Evolutionary conservation across 192 early-diverging fungal species (phyloP), one percentile per base, ranked within the genome.

Genomic region (Backusella parvicylindrica): DNA sequence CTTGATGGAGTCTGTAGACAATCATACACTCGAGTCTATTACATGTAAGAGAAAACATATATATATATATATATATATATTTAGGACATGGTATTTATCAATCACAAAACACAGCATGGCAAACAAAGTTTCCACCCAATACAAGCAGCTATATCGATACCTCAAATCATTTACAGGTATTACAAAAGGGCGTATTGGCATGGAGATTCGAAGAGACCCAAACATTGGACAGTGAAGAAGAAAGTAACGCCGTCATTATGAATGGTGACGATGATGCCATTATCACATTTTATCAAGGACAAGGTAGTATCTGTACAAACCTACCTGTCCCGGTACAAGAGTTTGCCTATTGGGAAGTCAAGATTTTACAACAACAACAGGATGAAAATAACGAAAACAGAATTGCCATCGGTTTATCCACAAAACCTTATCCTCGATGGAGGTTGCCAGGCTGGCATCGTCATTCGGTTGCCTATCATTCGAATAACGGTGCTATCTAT

Each of bases 311-410:
- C 35, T 88, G 88, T 65, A 90, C 92, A 11, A 93, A 93, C 77
- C 76, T 93, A 67, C 92, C 92, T 12, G 69, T 93, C 36, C 92
- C 92, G 66, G 90, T 87, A 75, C 84, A 84, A 56, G 89, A 91
- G 81, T 87, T 90, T 60, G 87, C 90, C 18, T 91, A 91, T 82
- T 93, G 91, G 87, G 92, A 93, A 75, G 88, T 90, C 43, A 93
- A 93, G 78, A 80, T 93, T 67, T 87, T 89, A 68, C 90, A 93
- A 79, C 15, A 67, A 89, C 43, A 23, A 9, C 50, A 28, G 50
- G 50, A 26, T 26, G 50, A 56, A 8, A 88, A 78, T 86, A 88
- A 56, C 73, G 80, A 21, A 85, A 84, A 38, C 86, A 86, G 53
- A 89, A 77, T 77, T 78, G 84, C 89, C 69, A 82, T 93, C 53